These are phyloP conservation scores for Arthrobotrys entomopaga DNA, from an alignment of 2,329 filamentous ascomycete species.

Conservation along the genomic window DNA sequence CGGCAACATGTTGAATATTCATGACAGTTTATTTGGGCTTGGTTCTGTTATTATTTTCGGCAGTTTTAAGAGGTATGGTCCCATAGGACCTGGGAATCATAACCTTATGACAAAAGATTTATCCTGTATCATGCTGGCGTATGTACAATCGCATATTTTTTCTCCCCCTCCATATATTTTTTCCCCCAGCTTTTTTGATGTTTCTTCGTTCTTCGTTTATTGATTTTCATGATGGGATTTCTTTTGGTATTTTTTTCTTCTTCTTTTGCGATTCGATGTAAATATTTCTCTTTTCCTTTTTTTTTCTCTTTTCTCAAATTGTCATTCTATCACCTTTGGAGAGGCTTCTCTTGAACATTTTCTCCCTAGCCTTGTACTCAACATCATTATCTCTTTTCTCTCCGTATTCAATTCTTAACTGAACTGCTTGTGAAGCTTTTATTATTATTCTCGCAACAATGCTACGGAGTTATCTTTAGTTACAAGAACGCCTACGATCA, in stretches of 20 bases:
- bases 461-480: slow-evolving; percentile 1
- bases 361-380: slow-evolving; percentile 3
- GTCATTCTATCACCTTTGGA: slow-evolving; percentile 28
- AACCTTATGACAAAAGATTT: slow-evolving; percentile 52
- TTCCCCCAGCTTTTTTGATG: slow-evolving; percentile 47
- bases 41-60: slow-evolving; percentile 45
- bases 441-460: not conserved
- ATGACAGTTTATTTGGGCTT: slow-evolving; percentile 41
- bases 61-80: slow-evolving; percentile 31
- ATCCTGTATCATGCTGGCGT: slow-evolving; percentile 56
- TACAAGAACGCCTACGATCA: not conserved
- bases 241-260: slow-evolving; percentile 46
- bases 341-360: slow-evolving; percentile 7
- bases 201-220: slow-evolving; percentile 44
- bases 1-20: slow-evolving; percentile 23
- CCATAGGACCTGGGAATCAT: slow-evolving; percentile 38
- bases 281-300: slow-evolving; percentile 44
- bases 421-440: not conserved
- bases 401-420: not conserved
- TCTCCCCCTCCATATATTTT: slow-evolving; percentile 43
- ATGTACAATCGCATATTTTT: slow-evolving; percentile 52
- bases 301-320: slow-evolving; percentile 40
- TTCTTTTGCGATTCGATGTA: slow-evolving; percentile 54
- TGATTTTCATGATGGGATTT: slow-evolving; percentile 44
- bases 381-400: slow-evolving; percentile 18